Base-by-base conservation (phyloP, 2,329 filamentous ascomycete species). In the Cytospora piceae region DNA sequence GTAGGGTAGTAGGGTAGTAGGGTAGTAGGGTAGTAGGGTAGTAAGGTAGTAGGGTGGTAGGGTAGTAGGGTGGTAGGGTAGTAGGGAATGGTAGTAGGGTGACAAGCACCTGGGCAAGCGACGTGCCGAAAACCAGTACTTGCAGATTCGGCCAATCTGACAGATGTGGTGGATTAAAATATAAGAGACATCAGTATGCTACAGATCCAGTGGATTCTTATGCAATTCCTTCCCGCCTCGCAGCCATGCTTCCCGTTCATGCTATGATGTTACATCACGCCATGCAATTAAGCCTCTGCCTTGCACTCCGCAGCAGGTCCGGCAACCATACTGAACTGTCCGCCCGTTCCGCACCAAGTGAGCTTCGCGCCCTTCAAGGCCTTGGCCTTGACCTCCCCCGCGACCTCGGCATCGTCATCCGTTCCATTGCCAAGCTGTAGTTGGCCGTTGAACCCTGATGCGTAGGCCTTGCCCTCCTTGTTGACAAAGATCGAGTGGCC, bases 351-450 rank as follows among this genome's bases (percentile, higher is more conserved):
- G 42, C 85, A 85, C 79, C 85, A 88, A 60, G 81, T 84, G 56
- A 91, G 77, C 71, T 81, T 82, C 73, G 83, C 84, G 52, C 27
- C 64, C 46, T 65, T 55, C 24, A 71, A 51, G 22, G 58, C 51
- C 67, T 63, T 66, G 7, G 89, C 89, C 69, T 88, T 85, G 65
- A 91, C 86, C 67, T 85, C 72, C 8, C 85, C 89, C 0, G 88
- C 87, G 24, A 84, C 78, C 62, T 85, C 79, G 29, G 89, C 81
- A 69, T 90, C 88, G 65, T 90, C 86, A 61, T 85, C 82, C 6
- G 82, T 85, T 12, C 86, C 88, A 66, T 85, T 85, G 3, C 88
- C 89, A 4, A 87, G 89, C 75, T 90, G 88, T 72, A 88, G 89
- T 67, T 85, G 88, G 29, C 84, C 84, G 20, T 83, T 86, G 77